Evolutionary conservation across 306 rosid genomes (phyloP), one percentile per base, ranked within the genome.

Genomic region (Glycine tomentella): DNA sequence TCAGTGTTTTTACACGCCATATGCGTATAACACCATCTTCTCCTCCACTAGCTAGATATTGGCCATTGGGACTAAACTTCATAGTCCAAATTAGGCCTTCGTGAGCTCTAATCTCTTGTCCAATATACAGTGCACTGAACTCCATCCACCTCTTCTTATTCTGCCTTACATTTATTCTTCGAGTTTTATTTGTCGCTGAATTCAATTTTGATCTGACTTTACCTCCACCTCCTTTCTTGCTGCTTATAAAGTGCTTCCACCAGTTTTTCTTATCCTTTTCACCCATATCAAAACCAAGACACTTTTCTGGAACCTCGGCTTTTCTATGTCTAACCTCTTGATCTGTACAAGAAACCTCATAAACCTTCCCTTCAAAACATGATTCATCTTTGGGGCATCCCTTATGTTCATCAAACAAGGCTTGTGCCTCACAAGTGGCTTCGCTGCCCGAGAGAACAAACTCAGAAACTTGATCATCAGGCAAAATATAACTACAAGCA

Each of bases 41-140:
- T 13, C 99, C 99, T 44, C 99, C 98, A 34, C 91, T 93, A 4
- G 98, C 99, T 9, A 95, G 85, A 84, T 86, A 93, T 75, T 88
- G 81, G 9, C 97, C 96, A 74, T 84, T 88, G 51, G 93, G 97
- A 88, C 99, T 95, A 78, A 95, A 95, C 75, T 95, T 93, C 93
- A 95, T 89, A 6, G 92, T 84, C 94, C 97, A 86, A 65, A 95
- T 87, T 55, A 88, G 70, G 72, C 99, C 99, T 33, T 84, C 76
- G 84, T 95, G 99, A 10, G 97, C 99, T 75, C 38, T 52, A 75
- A 95, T 85, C 83, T 93, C 89, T 85, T 95, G 99, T 69, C 90
- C 95, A 42, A 69, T 63, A 59, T 84, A 90, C 42, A 92, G 17
- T 9, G 94, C 97, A 59, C 94, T 85, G 25, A 91, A 82, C 83